Base-by-base conservation (phyloP, 2,329 filamentous ascomycete species). In the Penicillium sp. region DNA sequence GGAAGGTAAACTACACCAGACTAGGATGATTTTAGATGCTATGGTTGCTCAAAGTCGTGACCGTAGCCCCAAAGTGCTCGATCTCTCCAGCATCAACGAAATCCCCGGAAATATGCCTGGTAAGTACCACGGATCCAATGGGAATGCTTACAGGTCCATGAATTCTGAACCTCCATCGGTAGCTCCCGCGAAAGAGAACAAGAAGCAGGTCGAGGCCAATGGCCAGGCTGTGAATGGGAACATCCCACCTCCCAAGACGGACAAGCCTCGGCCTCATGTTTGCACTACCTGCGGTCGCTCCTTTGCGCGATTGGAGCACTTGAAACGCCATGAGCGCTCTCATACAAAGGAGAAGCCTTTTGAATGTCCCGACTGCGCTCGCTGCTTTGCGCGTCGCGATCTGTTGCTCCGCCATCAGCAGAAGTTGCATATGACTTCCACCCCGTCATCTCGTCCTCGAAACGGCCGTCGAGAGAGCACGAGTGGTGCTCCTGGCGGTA, bases 281-380 rank as follows among this genome's bases (percentile, higher is more conserved):
- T 98, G 93, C 74, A 82, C 77, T 32, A 97, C 90, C 39, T 98
- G 93, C 69, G 81, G 84, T 62, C 84, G 93, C 56, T 95, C 88
- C 26, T 98, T 98, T 69, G 93, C 93, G 48, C 84, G 93, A 51
- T 75, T 98, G 60, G 93, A 98, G 73, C 93, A 98, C 69, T 75
- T 98, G 57, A 98, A 98, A 74, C 86, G 93, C 51, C 93, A 98
- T 70, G 93, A 97, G 73, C 82, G 93, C 52, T 95, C 89, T n/a
- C 90, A 96, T 67, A 96, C 90, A 36, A 96, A 98, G 69, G 90
- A 98, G 73, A 98, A 98, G 76, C 93, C 93, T 1, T 98, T 98
- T 61, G 89, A 96, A 70, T 98, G 93, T 63, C 88, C 89, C 23
- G 89, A 97, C 69, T 98, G 93, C 70, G 80, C 88, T 29, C 77